These are phyloP conservation scores for Ilex paraguariensis DNA, from an alignment of 305 asterid species.

Conservation along the genomic window DNA sequence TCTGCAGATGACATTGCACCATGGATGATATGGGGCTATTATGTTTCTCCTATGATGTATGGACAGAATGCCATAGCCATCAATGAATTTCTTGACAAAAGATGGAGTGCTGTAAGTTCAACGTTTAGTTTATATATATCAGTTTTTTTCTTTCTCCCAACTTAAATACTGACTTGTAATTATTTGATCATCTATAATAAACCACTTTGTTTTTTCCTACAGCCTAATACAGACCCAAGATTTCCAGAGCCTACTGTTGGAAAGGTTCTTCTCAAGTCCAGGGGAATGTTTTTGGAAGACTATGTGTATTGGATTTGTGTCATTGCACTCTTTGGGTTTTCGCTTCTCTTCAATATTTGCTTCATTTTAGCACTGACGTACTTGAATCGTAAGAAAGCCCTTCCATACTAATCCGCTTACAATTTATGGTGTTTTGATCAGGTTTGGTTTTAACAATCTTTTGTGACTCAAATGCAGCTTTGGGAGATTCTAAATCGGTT, in stretches of 20 bases:
- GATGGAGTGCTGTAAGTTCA: constrained; percentile 85
- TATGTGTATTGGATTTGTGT: constrained; percentile 79
- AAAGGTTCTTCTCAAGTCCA: constrained; percentile 67
- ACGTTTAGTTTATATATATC: constrained; percentile 1
- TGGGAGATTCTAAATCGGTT: constrained; percentile 62
- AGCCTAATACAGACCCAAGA: constrained; percentile 57
- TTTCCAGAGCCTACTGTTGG: constrained; percentile 71
- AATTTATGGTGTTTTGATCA: not conserved
- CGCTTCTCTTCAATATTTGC: constrained; percentile 68
- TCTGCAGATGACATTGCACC: constrained; percentile 72
- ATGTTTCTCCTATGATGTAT: constrained; percentile 81
- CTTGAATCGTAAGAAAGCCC: constrained; percentile 52
- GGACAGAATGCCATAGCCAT: constrained; percentile 88
- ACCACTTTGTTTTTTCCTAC: constrained; percentile 15
- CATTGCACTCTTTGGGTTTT: constrained; percentile 71
- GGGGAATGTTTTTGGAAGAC: constrained; percentile 81
- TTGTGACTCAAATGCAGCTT: constrained; percentile 40
- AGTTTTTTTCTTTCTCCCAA: no score
- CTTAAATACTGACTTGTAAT: no score
- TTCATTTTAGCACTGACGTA: constrained; percentile 63
- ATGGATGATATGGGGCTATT: constrained; percentile 86
- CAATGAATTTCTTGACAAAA: constrained; percentile 71
- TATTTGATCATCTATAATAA: not conserved
- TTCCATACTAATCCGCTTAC: not conserved
- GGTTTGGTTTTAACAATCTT: constrained; percentile 22